Evolutionary conservation across 345 rosid species (phyloP), one percentile per base, ranked within the genome.

Genomic region (Noccaea bulbosa): DNA sequence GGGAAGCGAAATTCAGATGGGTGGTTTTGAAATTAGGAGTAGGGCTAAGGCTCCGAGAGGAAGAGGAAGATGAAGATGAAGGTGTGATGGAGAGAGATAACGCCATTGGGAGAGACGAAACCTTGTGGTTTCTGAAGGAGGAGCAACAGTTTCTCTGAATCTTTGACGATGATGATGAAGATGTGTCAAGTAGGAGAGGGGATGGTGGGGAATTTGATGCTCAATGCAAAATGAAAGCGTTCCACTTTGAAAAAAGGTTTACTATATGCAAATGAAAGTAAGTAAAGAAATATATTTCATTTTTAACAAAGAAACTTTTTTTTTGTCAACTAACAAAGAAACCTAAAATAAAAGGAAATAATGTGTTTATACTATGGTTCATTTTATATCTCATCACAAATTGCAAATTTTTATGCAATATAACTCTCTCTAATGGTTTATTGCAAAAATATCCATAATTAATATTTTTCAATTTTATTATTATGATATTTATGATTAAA

Each of bases 101-200:
- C 67, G 75, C 79, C 79, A 76, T 76, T 32, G 65, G 34, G 40
- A 70, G 46, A 37, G 3, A 0, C 52, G 39, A 60, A 74, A 45
- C 70, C 78, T 38, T 78, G 67, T 33, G 62, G 70, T n/a, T n/a
- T 79, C 78, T 83, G 83, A 80, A 52, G 14, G 20, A 20, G 61
- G 20, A 33, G 47, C 20, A 46, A 71, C 34, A 17, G 33, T 14
- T 17, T 30, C 53, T 45, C 41, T 7, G 67, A 40, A 33, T 15
- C 30, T 64, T 34, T 45, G 34, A 16, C 35, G 49, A 34, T 64
- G 70, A 57, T 3, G 77, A 69, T 62, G 70, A 35, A 1, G 27
- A 24, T 24, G 27, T 52, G 64, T 35, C n/a, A 41, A 43, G 73
- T 59, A 20, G 46, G 71, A 51, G 65, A 62, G 33, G 32, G 11